Base-by-base conservation (phyloP, 2,329 filamentous ascomycete genomes). In the Trichoderma oligosporum region DNA sequence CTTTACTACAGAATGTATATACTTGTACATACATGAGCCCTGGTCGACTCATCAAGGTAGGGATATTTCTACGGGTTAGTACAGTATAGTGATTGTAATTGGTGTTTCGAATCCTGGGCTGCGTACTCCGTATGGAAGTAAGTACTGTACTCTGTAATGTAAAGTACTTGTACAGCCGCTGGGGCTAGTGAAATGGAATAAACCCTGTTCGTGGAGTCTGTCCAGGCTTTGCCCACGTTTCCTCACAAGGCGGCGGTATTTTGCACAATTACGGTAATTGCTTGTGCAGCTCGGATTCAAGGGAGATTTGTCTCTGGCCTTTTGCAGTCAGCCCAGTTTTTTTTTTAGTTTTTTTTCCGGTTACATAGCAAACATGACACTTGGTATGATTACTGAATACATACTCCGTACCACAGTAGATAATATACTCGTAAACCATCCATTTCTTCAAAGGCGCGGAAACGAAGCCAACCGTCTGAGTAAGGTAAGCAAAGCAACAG, bases 141-240 rank as follows among this genome's bases (percentile, higher is more conserved):
- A n/a, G n/a, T n/a, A n/a, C n/a, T n/a, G n/a, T n/a, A n/a, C n/a
- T n/a, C n/a, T n/a, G n/a, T n/a, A n/a, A n/a, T n/a, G n/a, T n/a
- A n/a, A n/a, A n/a, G n/a, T n/a, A n/a, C n/a, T n/a, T n/a, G n/a
- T 42, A 31, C 20, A 24, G 27, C 42, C 42, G 38, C 27, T 44
- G 38, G 18, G 36, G 24, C 36, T 41, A 2, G 16, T 18, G 11
- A 46, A 46, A 45, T 53, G 49, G 49, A 41, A 53, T 18, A 24
- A 24, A 22, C 36, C 49, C 49, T 53, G 49, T 53, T 53, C 20
- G 49, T 29, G 38, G 38, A 44, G 18, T 8, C 29, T n/a, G 18
- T 9, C 46, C 20, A 49, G 45, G 12, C 46, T 35, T 20, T 29
- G 31, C 20, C 46, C 12, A 27, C 25, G 42, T 8, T 7, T n/a